Conservation (phyloP, 2,329 filamentous ascomycete genomes). For the Penicillium sp. region DNA sequence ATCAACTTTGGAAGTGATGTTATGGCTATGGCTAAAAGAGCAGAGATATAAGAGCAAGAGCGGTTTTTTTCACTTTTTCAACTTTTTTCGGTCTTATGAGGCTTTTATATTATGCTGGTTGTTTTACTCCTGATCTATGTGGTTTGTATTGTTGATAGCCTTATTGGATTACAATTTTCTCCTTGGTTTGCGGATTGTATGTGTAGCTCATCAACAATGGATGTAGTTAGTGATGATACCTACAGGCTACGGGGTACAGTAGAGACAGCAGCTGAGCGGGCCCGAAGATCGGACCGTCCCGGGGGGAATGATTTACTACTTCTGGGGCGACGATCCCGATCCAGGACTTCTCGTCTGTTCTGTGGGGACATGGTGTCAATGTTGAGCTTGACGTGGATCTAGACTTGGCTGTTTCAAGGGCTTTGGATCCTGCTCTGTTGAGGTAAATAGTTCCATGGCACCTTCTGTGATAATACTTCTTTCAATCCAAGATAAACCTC, state of each 20-base stretch:
- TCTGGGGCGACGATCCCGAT: not conserved
- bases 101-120: not conserved
- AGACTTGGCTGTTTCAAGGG: no score
- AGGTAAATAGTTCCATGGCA: no score
- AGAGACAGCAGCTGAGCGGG: no score
- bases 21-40: constrained; percentile 9
- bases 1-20: no score
- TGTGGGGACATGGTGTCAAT: not conserved
- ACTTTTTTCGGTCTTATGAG: constrained; percentile 1
- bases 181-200: no score
- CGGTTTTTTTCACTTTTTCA: not conserved
- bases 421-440: no score
- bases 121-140: not conserved
- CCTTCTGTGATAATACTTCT: no score
- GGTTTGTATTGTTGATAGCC: not conserved
- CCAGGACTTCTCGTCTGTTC: not conserved
- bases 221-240: not conserved
- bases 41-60: constrained; percentile 3
- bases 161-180: not conserved
- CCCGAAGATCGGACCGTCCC: not conserved
- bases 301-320: not conserved
- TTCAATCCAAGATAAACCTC: no score
- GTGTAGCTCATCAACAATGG: not conserved
- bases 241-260: no score
- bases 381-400: no score